Evolutionary conservation across 2,329 filamentous ascomycete species (phyloP).

Genomic region (Talaromyces verruculosus): DNA sequence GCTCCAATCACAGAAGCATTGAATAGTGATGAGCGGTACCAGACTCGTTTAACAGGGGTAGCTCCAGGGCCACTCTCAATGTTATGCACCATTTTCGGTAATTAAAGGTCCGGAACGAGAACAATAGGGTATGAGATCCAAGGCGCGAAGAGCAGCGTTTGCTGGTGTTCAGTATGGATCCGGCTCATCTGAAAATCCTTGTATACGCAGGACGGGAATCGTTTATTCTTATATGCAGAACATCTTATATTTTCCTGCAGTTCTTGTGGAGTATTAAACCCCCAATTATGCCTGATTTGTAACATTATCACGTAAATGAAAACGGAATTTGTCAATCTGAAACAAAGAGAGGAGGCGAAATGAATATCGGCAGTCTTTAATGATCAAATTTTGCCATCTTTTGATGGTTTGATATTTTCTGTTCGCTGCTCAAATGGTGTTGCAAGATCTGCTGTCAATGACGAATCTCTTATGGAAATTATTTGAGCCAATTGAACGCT

Average conservation of each 20-base stretch:
- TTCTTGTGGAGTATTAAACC: not conserved
- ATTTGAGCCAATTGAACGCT: not conserved
- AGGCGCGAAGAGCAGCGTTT: not conserved
- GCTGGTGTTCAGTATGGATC: not conserved
- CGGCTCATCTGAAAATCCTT: not conserved
- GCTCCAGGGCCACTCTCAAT: not conserved
- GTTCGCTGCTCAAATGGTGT: not conserved
- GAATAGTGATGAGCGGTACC: conserved; percentile 53
- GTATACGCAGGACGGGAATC: not conserved
- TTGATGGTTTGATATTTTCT: not conserved
- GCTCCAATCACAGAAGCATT: conserved; percentile 53
- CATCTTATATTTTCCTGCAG: not conserved
- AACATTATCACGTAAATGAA: not conserved
- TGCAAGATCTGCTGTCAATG: not conserved
- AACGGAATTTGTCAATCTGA: not conserved
- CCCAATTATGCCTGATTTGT: not conserved
- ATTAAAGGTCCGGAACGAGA: too few species aligned
- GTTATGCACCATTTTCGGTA: not conserved
- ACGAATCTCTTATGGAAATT: not conserved
- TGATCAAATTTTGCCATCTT: not conserved
- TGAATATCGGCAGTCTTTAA: not conserved
- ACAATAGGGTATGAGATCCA: not conserved
- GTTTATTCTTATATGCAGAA: not conserved
- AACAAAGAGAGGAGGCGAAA: not conserved
- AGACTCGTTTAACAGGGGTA: conserved; percentile 26